Conservation (phyloP, 192 early-diverging fungal species). For the Gonapodya prolifera region DNA sequence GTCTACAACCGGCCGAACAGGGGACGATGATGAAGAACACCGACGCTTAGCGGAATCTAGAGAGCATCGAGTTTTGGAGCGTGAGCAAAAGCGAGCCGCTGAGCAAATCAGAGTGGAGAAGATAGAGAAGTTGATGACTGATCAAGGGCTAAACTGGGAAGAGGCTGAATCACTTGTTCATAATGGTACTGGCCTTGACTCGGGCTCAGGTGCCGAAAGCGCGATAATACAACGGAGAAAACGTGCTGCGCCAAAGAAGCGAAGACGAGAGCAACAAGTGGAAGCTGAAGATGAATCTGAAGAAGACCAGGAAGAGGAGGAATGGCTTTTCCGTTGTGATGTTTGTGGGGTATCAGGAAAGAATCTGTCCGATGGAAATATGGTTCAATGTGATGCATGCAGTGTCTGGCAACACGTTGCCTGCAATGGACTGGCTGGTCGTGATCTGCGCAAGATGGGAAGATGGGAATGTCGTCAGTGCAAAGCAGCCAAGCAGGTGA, state of each 20-base stretch:
- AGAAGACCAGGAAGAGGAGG: slow-evolving; percentile 9
- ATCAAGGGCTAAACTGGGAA: background rate
- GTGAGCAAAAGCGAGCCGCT: background rate
- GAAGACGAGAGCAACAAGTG: background rate
- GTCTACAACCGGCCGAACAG: background rate
- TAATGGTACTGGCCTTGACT: background rate
- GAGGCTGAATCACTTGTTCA: background rate
- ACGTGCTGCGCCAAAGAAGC: slow-evolving; percentile 2
- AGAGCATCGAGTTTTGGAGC: background rate
- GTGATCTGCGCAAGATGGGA: background rate
- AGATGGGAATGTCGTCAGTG: background rate
- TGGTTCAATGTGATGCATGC: slow-evolving; percentile 59
- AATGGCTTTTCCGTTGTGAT: slow-evolving; percentile 30
- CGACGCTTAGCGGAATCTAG: background rate
- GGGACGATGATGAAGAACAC: background rate
- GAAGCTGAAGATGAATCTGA: slow-evolving; percentile 17
- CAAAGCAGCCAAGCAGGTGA: background rate
- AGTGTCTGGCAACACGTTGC: slow-evolving; percentile 58
- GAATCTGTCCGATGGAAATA: slow-evolving; percentile 48
- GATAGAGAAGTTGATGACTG: background rate
- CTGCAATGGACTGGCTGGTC: slow-evolving; percentile 18
- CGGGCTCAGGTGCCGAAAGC: background rate
- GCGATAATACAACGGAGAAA: background rate
- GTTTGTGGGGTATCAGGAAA: slow-evolving; percentile 27
- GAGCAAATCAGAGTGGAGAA: background rate